phyloP scores from a whole-genome alignment of 192 early-diverging fungal genomes.

The Backusella tuberculispora region DNA sequence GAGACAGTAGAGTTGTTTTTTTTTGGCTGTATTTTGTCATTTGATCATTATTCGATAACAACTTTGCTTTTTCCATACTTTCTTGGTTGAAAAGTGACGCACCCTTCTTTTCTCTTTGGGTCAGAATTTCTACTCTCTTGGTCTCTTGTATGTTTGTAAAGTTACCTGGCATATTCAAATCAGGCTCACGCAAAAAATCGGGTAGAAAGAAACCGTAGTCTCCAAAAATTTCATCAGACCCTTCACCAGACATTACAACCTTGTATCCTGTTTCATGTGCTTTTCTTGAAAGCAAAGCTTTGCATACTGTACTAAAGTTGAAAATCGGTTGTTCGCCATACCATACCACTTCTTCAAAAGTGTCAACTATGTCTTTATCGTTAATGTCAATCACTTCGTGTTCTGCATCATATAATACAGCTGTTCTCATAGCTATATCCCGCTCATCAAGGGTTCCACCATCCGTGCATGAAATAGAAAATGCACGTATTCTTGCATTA shows the following conservation, averaged over 20 bases:
- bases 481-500: background rate
- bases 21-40: background rate
- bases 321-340: background rate
- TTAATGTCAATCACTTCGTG: background rate
- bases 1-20: background rate
- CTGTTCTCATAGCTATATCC: background rate
- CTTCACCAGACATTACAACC: background rate
- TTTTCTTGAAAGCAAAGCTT: background rate
- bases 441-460: background rate
- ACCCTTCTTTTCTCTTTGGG: background rate
- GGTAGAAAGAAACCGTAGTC: background rate
- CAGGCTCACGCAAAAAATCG: background rate
- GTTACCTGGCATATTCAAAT: background rate
- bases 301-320: conserved; percentile 2
- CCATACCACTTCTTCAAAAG: background rate
- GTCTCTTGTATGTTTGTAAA: background rate
- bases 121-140: background rate
- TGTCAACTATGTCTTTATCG: background rate
- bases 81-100: background rate
- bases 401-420: background rate
- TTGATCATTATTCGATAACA: background rate
- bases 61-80: background rate
- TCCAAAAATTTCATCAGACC: background rate
- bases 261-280: background rate
- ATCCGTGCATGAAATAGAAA: background rate